Evolutionary conservation across 2,329 filamentous ascomycete genomes (phyloP), one percentile per base, ranked within the genome.

Genomic region (Xenosphaeropsis pyriputrescens): DNA sequence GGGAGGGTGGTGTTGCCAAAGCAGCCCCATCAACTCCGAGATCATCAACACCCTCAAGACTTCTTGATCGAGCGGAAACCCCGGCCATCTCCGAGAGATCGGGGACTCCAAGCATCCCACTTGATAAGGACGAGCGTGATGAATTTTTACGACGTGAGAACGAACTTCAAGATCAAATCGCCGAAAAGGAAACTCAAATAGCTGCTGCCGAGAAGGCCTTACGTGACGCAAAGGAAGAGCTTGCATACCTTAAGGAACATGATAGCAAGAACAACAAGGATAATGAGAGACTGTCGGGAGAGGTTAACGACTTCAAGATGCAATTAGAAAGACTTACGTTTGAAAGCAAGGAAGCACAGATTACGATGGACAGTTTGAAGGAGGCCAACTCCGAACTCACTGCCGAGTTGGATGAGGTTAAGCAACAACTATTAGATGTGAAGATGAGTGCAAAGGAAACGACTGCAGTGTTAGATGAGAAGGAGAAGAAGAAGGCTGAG

Each of bases 401-500:
- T 1, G 63, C 76, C 1, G 91, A 98, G 59, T 65, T 98, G 22
- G 89, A 96, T 54, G 89, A 95, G 40, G 73, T 96, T 42, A 96
- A 96, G 64, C 88, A 95, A 58, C 88, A 95, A 55, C 75, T 98
- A 37, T 70, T 96, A 14, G 88, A 96, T 57, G 86, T 91, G 34
- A 89, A 89, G 65, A 95, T 96, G 83, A 91, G 78, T 48, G 86
- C 89, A 40, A 93, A 91, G 64, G 91, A 96, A 62, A 89, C 83
- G 2, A 86, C 75, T 33, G 86, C 86, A 7, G 80, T 85, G 13
- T 65, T 93, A 15, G 89, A 96, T 50, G 91, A 96, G 62, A 98
- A 98, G 69, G 93, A 96, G 62, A 89, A 86, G 68, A 88, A 86
- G 65, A 98, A 98, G 70, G 85, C 88, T 1, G 91, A 98, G 64